Evolutionary conservation across 371 early-diverging fungal genomes (phyloP).

Genomic region (Smittium culicis): DNA sequence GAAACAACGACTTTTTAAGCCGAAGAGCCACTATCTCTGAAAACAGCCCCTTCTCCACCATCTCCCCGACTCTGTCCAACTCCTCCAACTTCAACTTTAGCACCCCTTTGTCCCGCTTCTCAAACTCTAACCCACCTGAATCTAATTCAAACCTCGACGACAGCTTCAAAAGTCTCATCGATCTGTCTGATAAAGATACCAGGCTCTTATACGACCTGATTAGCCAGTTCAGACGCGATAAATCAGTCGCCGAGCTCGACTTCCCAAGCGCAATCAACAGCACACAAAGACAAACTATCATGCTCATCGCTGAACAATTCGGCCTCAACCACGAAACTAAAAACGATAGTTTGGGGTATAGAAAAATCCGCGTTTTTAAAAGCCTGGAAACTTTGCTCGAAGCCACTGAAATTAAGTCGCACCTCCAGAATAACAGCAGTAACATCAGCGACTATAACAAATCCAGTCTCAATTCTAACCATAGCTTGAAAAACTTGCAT

Average conservation of each 20-base stretch:
- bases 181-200: slow-evolving; percentile 52
- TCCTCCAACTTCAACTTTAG: slow-evolving; percentile 12
- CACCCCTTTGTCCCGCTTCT: neutral
- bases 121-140: neutral
- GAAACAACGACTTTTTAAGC: neutral
- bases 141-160: slow-evolving; percentile 1
- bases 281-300: slow-evolving; percentile 24
- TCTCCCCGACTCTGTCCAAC: slow-evolving; percentile 6
- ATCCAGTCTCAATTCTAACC: slow-evolving; percentile 3
- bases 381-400: slow-evolving; percentile 29
- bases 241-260: slow-evolving; percentile 42
- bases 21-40: neutral
- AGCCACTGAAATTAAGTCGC: slow-evolving; percentile 26
- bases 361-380: slow-evolving; percentile 31
- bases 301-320: slow-evolving; percentile 33
- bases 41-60: neutral
- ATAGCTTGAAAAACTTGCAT: slow-evolving; percentile 16
- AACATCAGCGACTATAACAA: slow-evolving; percentile 9
- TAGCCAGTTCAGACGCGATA: slow-evolving; percentile 50
- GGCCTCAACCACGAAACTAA: slow-evolving; percentile 34
- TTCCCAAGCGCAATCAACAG: slow-evolving; percentile 26
- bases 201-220: slow-evolving; percentile 51
- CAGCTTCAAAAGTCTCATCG: slow-evolving; percentile 24
- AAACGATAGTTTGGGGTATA: slow-evolving; percentile 17
- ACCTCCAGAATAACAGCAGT: slow-evolving; percentile 23